Conservation (phyloP, 495 filamentous ascomycete genomes). For the Lophiostoma macrostomum region DNA sequence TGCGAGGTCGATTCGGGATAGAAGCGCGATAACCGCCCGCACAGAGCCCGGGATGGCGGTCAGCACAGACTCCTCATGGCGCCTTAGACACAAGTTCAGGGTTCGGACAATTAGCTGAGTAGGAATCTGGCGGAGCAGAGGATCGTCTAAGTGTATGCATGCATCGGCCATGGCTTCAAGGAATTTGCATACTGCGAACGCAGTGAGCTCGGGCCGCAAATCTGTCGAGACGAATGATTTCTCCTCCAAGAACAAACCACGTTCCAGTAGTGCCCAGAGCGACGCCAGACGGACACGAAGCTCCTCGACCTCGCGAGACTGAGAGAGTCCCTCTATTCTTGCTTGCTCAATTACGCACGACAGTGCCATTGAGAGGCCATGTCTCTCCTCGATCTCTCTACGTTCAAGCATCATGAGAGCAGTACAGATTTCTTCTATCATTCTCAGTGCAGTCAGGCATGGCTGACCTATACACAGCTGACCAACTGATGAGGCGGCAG, state of each 20-base stretch:
- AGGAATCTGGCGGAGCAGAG: neutral
- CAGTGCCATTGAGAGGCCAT: constrained; percentile 36
- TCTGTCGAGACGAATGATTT: constrained; percentile 30
- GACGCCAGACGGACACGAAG: constrained; percentile 9
- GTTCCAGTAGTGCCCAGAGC: constrained; percentile 26
- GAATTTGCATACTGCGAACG: constrained; percentile 25
- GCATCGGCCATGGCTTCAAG: constrained; percentile 19
- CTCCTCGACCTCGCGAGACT: neutral
- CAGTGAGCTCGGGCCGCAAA: constrained; percentile 33
- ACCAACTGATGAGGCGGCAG: constrained; percentile 68
- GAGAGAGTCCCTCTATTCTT: neutral
- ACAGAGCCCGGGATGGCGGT: constrained; percentile 24
- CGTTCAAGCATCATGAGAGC: constrained; percentile 11
- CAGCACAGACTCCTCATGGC: constrained; percentile 29
- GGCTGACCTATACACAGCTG: constrained; percentile 45
- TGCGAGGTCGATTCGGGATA: neutral
- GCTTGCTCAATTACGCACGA: constrained; percentile 24
- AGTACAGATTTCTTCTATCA: constrained; percentile 27
- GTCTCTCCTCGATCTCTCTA: constrained; percentile 38
- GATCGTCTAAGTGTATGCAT: neutral
- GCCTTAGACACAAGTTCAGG: constrained; percentile 28
- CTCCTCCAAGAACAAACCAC: constrained; percentile 22
- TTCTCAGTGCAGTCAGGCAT: neutral
- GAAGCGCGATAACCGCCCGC: constrained; percentile 8
- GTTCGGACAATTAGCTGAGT: constrained; percentile 15